phyloP scores from a whole-genome alignment of 108 stramenopile species.

The Nannochloropsis salina region DNA sequence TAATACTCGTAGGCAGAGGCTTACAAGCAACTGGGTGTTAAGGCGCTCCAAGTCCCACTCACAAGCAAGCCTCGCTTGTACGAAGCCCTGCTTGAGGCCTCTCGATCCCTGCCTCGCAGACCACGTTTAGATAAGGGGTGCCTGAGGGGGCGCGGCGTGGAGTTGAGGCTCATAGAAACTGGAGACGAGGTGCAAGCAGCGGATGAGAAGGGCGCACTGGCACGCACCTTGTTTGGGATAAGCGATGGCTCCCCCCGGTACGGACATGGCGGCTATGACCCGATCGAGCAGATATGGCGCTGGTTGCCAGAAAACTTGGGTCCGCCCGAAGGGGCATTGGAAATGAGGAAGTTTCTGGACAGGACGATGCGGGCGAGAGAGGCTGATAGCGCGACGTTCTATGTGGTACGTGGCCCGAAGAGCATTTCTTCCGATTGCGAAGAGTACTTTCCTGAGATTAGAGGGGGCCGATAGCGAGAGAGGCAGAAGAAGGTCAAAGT shows the following conservation, averaged over 20 bases:
- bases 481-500: no score
- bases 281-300: background rate
- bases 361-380: background rate
- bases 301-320: background rate
- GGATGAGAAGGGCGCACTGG: no score
- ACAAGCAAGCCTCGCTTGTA: slow-evolving; percentile 34
- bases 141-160: background rate
- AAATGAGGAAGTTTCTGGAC: background rate
- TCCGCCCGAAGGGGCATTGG: background rate
- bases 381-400: background rate
- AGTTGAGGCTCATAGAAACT: background rate
- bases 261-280: background rate
- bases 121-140: background rate
- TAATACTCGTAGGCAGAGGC: slow-evolving; percentile 26
- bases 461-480: no score
- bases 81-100: slow-evolving; percentile 41
- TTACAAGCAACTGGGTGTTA: slow-evolving; percentile 22
- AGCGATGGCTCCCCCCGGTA: background rate
- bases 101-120: slow-evolving; percentile 24
- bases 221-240: background rate
- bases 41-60: slow-evolving; percentile 28
- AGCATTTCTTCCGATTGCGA: no score
- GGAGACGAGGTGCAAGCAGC: background rate
- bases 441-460: no score
- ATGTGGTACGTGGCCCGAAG: background rate